Evolutionary conservation across 306 rosid genomes (phyloP).

Genomic region (Glycine soja): DNA sequence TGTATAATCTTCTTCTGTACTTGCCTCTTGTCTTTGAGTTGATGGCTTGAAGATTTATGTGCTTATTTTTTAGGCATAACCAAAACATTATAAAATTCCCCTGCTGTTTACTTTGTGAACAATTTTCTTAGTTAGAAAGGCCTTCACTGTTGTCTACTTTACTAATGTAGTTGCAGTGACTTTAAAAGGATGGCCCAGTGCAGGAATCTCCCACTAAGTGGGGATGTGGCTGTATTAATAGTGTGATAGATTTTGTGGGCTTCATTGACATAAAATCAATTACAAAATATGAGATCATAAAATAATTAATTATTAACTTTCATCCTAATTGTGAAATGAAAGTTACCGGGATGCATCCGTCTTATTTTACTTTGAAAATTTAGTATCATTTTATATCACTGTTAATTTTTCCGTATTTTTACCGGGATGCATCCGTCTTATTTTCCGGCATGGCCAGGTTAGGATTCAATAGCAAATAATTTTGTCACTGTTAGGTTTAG

Average conservation of each 20-base stretch:
- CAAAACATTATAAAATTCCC: slow-evolving; percentile 18
- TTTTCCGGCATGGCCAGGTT: no score
- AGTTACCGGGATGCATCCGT: no score
- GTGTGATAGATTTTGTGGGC: no score
- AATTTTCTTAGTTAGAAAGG: slow-evolving; percentile 28
- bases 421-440: no score
- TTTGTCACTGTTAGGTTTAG: slow-evolving; percentile 31
- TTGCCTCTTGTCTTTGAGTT: slow-evolving; percentile 29
- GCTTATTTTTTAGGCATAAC: slow-evolving; percentile 20
- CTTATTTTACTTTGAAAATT: no score
- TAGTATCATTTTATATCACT: no score
- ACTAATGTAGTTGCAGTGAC: slow-evolving; percentile 18
- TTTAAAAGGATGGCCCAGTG: neutral
- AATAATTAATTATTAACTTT: no score
- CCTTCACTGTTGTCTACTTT: slow-evolving; percentile 26
- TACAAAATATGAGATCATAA: no score
- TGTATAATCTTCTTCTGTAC: neutral
- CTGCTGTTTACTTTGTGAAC: neutral
- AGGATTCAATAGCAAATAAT: neutral
- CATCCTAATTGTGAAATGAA: no score
- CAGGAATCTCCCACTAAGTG: neutral
- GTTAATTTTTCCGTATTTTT: no score
- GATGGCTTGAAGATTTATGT: slow-evolving; percentile 21
- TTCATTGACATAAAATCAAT: no score
- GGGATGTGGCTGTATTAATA: neutral